Evolutionary conservation across 177 flowering plant genomes (phyloP).

Genomic region (Vitis hybrid): DNA sequence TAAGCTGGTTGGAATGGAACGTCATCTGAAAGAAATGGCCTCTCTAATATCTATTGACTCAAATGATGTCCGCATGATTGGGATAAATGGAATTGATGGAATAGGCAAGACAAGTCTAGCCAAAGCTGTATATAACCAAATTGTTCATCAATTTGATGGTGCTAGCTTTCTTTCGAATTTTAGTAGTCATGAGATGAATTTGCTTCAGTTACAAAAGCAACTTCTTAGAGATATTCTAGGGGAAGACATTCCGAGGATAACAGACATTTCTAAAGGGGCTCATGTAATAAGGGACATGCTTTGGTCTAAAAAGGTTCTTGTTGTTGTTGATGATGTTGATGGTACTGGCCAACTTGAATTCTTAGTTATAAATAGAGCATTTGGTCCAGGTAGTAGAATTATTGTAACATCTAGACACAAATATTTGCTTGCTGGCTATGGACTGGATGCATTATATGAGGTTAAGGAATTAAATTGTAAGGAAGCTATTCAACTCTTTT

Average conservation of each 20-base stretch:
- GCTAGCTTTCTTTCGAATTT: constrained; percentile 7
- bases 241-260: not conserved
- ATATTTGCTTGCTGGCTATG: not conserved
- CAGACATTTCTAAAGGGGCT: not conserved
- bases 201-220: constrained; percentile 9
- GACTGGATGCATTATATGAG: constrained; percentile 1
- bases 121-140: constrained; percentile 6
- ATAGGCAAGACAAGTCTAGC: constrained; percentile 24
- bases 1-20: constrained; percentile 8
- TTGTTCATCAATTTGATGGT: constrained; percentile 4
- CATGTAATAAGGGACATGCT: constrained; percentile 5
- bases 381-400: constrained; percentile 11
- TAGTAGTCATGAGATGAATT: not conserved
- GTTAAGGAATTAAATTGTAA: not conserved
- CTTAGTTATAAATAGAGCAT: constrained; percentile 8
- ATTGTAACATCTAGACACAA: constrained; percentile 17
- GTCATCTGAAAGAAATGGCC: not conserved
- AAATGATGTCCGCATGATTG: constrained; percentile 2
- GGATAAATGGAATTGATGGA: constrained; percentile 13
- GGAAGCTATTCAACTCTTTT: constrained; percentile 12
- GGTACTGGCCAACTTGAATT: constrained; percentile 1
- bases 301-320: constrained; percentile 10
- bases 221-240: constrained; percentile 7
- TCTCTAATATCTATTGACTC: not conserved
- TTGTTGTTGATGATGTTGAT: constrained; percentile 24